phyloP scores from a whole-genome alignment of 352 stramenopile species.

The Globisporangium canariense region DNA sequence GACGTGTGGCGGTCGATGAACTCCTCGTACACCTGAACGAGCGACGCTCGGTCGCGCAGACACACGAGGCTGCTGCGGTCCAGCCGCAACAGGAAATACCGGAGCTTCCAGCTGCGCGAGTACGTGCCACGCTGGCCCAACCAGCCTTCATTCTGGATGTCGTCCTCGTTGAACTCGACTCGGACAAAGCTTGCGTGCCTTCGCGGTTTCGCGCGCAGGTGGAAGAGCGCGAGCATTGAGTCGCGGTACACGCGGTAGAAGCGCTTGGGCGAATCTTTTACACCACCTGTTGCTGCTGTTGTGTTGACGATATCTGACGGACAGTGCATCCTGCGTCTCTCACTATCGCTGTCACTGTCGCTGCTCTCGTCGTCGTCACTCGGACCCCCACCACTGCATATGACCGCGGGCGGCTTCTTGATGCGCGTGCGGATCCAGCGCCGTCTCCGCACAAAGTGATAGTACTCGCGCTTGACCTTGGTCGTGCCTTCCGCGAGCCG shows the following conservation, averaged over 20 bases:
- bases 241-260: slow-evolving; percentile 75
- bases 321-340: too few species aligned
- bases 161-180: slow-evolving; percentile 63
- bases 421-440: slow-evolving; percentile 81
- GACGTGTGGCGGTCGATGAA: slow-evolving; percentile 78
- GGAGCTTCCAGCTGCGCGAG: slow-evolving; percentile 82
- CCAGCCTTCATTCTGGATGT: slow-evolving; percentile 78
- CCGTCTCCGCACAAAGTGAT: slow-evolving; percentile 72
- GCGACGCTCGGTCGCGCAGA: slow-evolving; percentile 65
- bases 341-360: neutral
- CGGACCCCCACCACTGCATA: too few species aligned
- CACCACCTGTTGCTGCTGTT: too few species aligned
- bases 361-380: too few species aligned
- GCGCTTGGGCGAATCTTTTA: slow-evolving; percentile 17
- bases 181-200: slow-evolving; percentile 43
- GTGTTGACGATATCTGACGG: too few species aligned
- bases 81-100: slow-evolving; percentile 71
- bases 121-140: slow-evolving; percentile 60
- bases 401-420: slow-evolving; percentile 34
- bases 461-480: slow-evolving; percentile 71
- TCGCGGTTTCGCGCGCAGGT: slow-evolving; percentile 36
- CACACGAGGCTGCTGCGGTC: slow-evolving; percentile 76
- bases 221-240: slow-evolving; percentile 63
- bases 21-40: slow-evolving; percentile 67
- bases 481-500: slow-evolving; percentile 72